A percentile compares a stretch with the other conserved stretches of the same genome.
phyloP scores from a whole-genome alignment of 2,329 filamentous ascomycete genomes.

The Tricladium varicosporioides region DNA sequence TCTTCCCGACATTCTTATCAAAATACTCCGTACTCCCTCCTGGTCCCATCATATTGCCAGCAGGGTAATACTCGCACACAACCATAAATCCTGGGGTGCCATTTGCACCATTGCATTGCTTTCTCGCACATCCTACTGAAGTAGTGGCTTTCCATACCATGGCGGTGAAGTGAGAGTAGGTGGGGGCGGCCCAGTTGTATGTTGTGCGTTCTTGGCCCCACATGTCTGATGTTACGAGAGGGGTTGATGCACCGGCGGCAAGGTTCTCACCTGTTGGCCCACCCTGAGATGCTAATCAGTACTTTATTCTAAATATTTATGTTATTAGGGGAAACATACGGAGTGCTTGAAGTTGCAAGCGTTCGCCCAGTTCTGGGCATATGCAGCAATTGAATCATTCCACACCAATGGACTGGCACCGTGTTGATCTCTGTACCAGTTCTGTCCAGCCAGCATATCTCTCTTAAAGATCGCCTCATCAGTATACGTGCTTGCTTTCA shows the following conservation, averaged over 20 bases:
- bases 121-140: not conserved
- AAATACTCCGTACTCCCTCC: not conserved
- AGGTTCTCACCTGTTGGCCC: not conserved
- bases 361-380: not conserved
- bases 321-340: not conserved
- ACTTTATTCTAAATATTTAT: not conserved
- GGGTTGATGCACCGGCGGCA: not conserved
- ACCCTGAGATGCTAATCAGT: not conserved
- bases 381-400: not conserved
- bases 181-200: not conserved
- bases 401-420: not conserved
- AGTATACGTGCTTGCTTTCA: not conserved
- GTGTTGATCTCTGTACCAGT: not conserved
- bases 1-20: not conserved
- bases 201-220: not conserved
- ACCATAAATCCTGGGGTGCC: not conserved
- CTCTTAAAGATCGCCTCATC: not conserved
- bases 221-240: not conserved
- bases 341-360: not conserved
- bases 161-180: not conserved
- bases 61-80: not conserved
- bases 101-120: not conserved
- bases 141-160: constrained; percentile 1
- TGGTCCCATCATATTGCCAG: not conserved
- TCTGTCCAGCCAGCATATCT: not conserved